These are phyloP conservation scores for Ramicandelaber brevisporus DNA, from an alignment of 192 early-diverging fungal species.

Conservation along the genomic window DNA sequence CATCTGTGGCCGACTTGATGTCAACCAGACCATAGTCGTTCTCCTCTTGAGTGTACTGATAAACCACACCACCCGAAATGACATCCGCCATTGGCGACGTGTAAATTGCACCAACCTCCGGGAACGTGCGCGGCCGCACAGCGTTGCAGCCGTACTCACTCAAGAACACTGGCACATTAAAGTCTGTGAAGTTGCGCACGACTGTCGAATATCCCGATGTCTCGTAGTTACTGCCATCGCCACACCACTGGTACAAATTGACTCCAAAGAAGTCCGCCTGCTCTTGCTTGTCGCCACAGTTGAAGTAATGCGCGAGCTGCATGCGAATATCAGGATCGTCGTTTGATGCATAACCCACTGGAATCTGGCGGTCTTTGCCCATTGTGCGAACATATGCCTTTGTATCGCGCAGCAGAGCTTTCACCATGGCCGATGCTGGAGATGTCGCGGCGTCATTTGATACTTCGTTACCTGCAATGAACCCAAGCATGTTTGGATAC, in stretches of 20 bases:
- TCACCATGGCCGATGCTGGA: constrained; percentile 32
- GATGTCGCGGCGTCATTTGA: constrained; percentile 32
- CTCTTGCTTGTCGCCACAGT: constrained; percentile 25
- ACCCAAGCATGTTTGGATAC: constrained; percentile 36
- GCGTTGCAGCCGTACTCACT: constrained; percentile 59
- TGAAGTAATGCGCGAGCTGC: constrained; percentile 38
- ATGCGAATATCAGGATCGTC: constrained; percentile 41
- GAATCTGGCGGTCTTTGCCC: constrained; percentile 20
- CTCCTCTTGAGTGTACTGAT: constrained; percentile 48
- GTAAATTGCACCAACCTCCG: constrained; percentile 38
- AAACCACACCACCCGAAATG: constrained; percentile 48
- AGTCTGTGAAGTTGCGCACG: constrained; percentile 26
- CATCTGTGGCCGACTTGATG: constrained; percentile 15
- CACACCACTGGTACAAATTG: constrained; percentile 62
- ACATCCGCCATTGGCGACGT: constrained; percentile 31
- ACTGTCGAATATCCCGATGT: constrained; percentile 39
- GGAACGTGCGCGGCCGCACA: constrained; percentile 34
- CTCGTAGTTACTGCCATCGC: constrained; percentile 21
- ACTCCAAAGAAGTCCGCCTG: constrained; percentile 47
- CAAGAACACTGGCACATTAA: constrained; percentile 35
- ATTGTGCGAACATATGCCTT: constrained; percentile 27
- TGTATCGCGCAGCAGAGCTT: constrained; percentile 37
- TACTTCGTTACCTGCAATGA: constrained; percentile 54
- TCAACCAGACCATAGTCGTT: constrained; percentile 49
- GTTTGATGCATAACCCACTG: constrained; percentile 54